Conservation (phyloP, 1,284 basidiomycete species). For the Cystobasidiaceae sp. region DNA sequence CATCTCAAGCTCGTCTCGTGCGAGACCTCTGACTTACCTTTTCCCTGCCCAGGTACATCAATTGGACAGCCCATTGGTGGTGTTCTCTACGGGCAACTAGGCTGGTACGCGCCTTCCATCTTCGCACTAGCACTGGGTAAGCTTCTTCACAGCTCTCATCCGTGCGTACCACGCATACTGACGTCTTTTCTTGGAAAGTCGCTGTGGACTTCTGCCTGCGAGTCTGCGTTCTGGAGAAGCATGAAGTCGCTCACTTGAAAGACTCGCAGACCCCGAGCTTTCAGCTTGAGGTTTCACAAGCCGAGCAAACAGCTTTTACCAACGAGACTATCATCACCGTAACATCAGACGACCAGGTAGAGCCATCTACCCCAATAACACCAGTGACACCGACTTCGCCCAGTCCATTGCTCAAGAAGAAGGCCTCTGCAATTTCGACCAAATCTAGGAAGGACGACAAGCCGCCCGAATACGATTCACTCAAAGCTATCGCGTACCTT, state of each 20-base stretch:
- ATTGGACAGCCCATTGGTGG: slow-evolving; percentile 28
- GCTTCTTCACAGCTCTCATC: too few relatives aligned
- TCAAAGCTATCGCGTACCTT: slow-evolving; percentile 20
- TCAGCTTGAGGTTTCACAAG: background rate
- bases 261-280: background rate
- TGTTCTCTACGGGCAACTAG: slow-evolving; percentile 27
- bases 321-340: background rate
- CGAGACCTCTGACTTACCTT: background rate
- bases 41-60: background rate
- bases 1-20: too few relatives aligned
- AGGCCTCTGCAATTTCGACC: background rate
- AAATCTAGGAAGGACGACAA: background rate
- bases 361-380: too few relatives aligned
- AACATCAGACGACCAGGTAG: background rate
- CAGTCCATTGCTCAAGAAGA: background rate
- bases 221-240: slow-evolving; percentile 21
- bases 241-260: slow-evolving; percentile 13
- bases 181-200: background rate
- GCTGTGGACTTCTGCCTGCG: slow-evolving; percentile 21
- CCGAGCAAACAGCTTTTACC: slow-evolving; percentile 8
- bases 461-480: background rate
- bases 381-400: background rate
- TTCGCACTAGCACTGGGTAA: slow-evolving; percentile 24
- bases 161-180: too few relatives aligned
- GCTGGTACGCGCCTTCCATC: slow-evolving; percentile 27